A percentile compares a stretch with the other conserved stretches of the same genome.
Conservation (phyloP, 805 yeast genomes). For the Candida vartiovaarae region DNA sequence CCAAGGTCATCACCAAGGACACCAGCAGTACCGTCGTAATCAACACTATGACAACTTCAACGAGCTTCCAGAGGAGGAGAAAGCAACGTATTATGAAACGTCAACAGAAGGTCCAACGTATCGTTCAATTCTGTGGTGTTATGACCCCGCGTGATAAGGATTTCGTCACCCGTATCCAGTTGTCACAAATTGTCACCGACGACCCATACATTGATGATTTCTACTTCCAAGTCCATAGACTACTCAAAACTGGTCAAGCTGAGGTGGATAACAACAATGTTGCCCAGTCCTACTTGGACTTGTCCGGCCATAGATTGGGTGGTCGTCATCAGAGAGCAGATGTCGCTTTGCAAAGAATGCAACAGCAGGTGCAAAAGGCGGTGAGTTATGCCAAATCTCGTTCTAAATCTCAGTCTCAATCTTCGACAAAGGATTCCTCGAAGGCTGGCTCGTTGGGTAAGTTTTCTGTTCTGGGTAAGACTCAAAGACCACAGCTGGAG, state of each 20-base stretch:
- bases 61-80: slow-evolving; percentile 63
- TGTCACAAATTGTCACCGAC: slow-evolving; percentile 92
- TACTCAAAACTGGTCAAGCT: slow-evolving; percentile 46
- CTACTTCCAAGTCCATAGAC: slow-evolving; percentile 86
- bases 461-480: slow-evolving; percentile 70
- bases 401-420: slow-evolving; percentile 43
- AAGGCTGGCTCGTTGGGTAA: slow-evolving; percentile 88
- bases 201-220: slow-evolving; percentile 97
- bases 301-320: slow-evolving; percentile 85
- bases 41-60: slow-evolving; percentile 26
- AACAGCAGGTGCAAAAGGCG: slow-evolving; percentile 94
- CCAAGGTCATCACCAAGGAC: slow-evolving; percentile 14
- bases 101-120: slow-evolving; percentile 68
- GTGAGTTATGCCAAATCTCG: slow-evolving; percentile 91
- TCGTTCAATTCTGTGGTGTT: slow-evolving; percentile 79
- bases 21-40: slow-evolving; percentile 22
- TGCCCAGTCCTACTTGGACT: slow-evolving; percentile 88
- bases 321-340: slow-evolving; percentile 81
- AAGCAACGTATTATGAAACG: slow-evolving; percentile 57
- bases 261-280: slow-evolving; percentile 62
- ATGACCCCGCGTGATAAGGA: slow-evolving; percentile 98
- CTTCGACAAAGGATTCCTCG: slow-evolving; percentile 29
- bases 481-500: slow-evolving; percentile 82
- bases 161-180: slow-evolving; percentile 87
- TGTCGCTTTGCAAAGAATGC: slow-evolving; percentile 93